phyloP scores from a whole-genome alignment of 2,329 filamentous ascomycete species.

The Cercospora brassicicola region DNA sequence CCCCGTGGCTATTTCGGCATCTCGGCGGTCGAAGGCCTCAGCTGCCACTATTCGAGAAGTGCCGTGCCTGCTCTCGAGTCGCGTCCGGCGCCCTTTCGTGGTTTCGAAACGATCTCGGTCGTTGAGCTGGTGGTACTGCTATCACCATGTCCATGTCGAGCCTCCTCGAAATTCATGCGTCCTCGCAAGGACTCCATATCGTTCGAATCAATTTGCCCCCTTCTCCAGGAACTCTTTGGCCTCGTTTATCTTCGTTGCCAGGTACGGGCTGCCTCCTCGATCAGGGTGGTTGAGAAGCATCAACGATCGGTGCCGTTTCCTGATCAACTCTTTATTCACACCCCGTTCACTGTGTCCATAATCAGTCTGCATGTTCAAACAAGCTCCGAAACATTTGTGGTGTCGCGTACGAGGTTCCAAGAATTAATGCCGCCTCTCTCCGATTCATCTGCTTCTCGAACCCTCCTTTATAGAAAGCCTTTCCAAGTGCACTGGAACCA shows the following conservation, averaged over 20 bases:
- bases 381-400: not conserved
- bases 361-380: not conserved
- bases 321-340: conserved; percentile 86
- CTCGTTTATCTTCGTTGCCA: conserved; percentile 97
- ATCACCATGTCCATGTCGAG: not conserved
- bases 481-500: conserved; percentile 73
- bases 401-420: conserved; percentile 77
- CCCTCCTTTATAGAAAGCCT: conserved; percentile 97
- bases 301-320: conserved; percentile 89
- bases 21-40: not conserved
- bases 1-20: not conserved
- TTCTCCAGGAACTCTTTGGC: conserved; percentile 96
- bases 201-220: conserved; percentile 12
- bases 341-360: conserved; percentile 69
- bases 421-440: conserved; percentile 84
- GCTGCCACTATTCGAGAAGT: not conserved
- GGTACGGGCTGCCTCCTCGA: conserved; percentile 90
- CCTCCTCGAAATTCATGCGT: not conserved
- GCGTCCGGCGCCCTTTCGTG: not conserved
- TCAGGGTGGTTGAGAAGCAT: conserved; percentile 99
- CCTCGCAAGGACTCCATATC: not conserved
- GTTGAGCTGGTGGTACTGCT: not conserved
- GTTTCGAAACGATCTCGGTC: not conserved
- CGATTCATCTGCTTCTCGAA: conserved; percentile 94
- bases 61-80: not conserved